phyloP scores from a whole-genome alignment of 768 basidiomycete species.

The Collybia sp. region DNA sequence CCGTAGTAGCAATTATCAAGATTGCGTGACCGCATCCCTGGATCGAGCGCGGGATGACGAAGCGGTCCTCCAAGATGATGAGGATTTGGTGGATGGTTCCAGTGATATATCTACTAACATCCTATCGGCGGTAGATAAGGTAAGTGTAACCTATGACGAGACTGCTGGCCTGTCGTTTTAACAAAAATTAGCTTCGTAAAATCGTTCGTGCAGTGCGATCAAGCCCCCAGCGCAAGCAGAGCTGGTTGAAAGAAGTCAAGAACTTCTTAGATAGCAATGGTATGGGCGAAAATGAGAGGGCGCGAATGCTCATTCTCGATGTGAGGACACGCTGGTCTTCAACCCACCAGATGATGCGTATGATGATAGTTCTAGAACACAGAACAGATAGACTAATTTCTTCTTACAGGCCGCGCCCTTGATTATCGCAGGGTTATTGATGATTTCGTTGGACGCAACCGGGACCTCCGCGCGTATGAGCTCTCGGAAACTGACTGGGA shows the following conservation, averaged over 20 bases:
- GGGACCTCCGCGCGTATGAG: neutral
- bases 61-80: slow-evolving; percentile 1
- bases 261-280: neutral
- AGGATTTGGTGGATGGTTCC: neutral
- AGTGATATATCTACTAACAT: neutral
- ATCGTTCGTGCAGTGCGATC: slow-evolving; percentile 10
- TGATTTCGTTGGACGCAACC: neutral
- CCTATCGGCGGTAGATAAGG: neutral
- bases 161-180: neutral
- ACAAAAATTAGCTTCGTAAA: slow-evolving; percentile 8
- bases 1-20: slow-evolving; percentile 5
- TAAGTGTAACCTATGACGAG: neutral
- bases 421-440: neutral
- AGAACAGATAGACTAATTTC: too few species aligned
- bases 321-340: slow-evolving; percentile 18
- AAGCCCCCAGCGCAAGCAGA: slow-evolving; percentile 12
- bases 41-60: slow-evolving; percentile 2
- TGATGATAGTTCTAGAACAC: neutral
- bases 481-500: slow-evolving; percentile 18
- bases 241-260: slow-evolving; percentile 10
- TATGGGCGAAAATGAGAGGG: neutral
- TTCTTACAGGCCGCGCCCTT: neutral
- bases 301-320: slow-evolving; percentile 18
- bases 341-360: slow-evolving; percentile 18
- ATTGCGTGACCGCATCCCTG: slow-evolving; percentile 1